Evolutionary conservation across 371 early-diverging fungal genomes (phyloP), one percentile per base, ranked within the genome.

Genomic region (Mortierella sp.): DNA sequence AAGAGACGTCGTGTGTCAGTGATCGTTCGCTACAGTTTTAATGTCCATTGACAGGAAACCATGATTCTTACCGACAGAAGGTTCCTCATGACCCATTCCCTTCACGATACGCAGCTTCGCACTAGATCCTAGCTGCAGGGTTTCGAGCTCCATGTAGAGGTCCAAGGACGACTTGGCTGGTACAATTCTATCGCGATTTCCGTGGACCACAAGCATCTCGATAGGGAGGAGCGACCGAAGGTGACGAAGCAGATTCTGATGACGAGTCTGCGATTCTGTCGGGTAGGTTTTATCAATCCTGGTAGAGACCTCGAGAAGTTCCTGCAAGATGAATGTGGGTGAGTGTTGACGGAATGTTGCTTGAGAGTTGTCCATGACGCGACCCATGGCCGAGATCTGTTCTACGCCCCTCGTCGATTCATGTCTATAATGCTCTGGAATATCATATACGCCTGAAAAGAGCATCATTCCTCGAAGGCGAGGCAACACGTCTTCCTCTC

Each of bases 371-470:
- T 90, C 90, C 90, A 92, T 90, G 7, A 83, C 87, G 21, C 93
- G 80, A 5, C 83, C 73, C 93, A 93, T 91, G 28, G 86, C 87
- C 18, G 91, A 91, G 14, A 93, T 68, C 43, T 91, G 83, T 57
- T 93, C 94, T 1, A 92, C 83, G 1, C 92, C 91, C 14, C 93
- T 73, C 34, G 65, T 64, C 2, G 83, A 76, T 76, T 93, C 94
- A 66, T 86, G 87, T 19, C 66, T 49, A 31, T 81, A 84, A 72
- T 93, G 94, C 19, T 72, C 61, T 30, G 80, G 74, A 50, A 93
- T 91, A 41, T 89, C 86, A 64, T 84, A 93, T 2, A 91, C 89
- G 7, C 92, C 94, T 26, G 83, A 78, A 43, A 59, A 71, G 30
- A 71, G 62, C 28, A 71, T 72, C 70, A 74, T 65, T 30, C 76